Base-by-base conservation (phyloP, 1,139 yeast species). In the Debaryomycetaceae sp. region DNA sequence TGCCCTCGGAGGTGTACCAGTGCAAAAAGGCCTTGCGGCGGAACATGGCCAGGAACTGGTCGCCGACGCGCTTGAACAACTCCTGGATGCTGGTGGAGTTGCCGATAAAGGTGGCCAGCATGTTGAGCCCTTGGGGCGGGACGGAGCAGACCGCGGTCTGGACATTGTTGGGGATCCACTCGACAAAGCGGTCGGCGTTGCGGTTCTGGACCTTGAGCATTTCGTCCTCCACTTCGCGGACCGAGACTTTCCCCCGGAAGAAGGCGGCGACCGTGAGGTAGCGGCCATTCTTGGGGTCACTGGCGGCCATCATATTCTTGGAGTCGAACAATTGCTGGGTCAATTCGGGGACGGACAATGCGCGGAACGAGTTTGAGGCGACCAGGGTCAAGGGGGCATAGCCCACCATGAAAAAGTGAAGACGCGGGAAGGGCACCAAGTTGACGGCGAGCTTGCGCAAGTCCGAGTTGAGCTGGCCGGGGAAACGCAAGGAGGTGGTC, bases 81-180 rank as follows among this genome's bases (percentile, higher is more conserved):
- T 82, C 94, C 62, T 82, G 94, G 49, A 85, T 82, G 3, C 95
- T 81, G 4, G 95, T 85, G 25, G 95, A 79, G 65, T 85, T 85
- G 51, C 93, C 95, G 44, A 85, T 77, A 49, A 85, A 82, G 13
- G 95, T 85, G 30, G 95, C 95, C 35, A 93, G 66, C 85, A 82
- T 81, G 49, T 80, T 87, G 48, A 78, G 66, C 45, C 70, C 92
- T 58, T 71, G 74, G 46, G 95, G 95, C 26, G 95, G 82, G 39
- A 83, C 90, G 13, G 90, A 77, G 60, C 94, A 83, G 35, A 85
- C 85, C 33, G 94, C 90, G 24, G 94, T 81, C 64, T 86, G 95
- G 39, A 86, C 95, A 53, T 86, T 86, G 59, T 85, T 85, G 51
- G 96, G 95, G 60, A 86, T 86, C 95, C 95, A 86, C 57, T 86